Base-by-base conservation (phyloP, 2,329 filamentous ascomycete genomes). In the Hymenoscyphus scutula region DNA sequence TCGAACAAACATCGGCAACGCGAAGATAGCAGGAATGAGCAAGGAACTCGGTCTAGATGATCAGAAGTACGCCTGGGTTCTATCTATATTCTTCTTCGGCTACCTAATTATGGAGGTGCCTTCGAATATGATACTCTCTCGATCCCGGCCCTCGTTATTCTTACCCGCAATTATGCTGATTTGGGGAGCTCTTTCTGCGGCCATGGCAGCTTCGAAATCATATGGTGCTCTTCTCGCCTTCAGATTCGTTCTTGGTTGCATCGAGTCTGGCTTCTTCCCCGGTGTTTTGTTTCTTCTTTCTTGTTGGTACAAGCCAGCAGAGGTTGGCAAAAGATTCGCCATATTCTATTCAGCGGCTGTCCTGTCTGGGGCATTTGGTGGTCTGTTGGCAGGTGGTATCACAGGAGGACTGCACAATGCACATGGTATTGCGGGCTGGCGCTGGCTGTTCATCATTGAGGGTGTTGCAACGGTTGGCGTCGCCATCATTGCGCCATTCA, bases 281-380 rank as follows among this genome's bases (percentile, higher is more conserved):
- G 82, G 81, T 23, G 79, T 82, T 2, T 70, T 84, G 13, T 77
- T 80, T 38, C 76, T 84, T 45, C 74, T 86, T n/a, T 82, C 78
- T 1, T 82, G 79, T 1, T 85, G 82, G 82, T 85, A 85, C 69
- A 84, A 81, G 70, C 78, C 76, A 34, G 72, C 77, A 3, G 81
- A 84, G 67, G 77, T 81, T 65, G 80, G 80, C 10, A 85, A 83
- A 68, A 77, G 83, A 1, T 84, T 85, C 64, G 80, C 79, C 32
- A 76, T 85, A n/a, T 86, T 82, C 71, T 84, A 82, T 67, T 82
- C 81, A 0, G 83, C 82, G 1, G 81, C 82, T 0, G 79, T 85
- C 5, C 75, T 84, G 2, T 82, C 77, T 0, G 81, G 81, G 13
- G 81, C 81, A 0, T 82, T 82, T 56, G 78, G 78, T 10, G 78